These are phyloP conservation scores for Austroboletus niveus DNA, from an alignment of 1,284 basidiomycete genomes.

Conservation along the genomic window DNA sequence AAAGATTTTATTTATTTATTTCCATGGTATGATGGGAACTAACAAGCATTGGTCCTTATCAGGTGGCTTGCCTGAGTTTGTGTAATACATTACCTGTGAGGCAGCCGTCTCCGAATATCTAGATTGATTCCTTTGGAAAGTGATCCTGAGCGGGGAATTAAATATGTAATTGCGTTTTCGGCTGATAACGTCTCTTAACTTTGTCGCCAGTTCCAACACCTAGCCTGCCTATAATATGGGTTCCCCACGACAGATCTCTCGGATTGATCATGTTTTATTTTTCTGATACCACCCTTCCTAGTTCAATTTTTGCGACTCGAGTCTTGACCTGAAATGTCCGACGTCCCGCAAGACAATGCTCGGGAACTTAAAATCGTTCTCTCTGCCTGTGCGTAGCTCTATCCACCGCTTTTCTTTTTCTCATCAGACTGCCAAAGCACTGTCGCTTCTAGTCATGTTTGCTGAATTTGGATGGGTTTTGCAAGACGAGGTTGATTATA, in stretches of 20 bases:
- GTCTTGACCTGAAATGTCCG: neutral
- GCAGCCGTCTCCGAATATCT: neutral
- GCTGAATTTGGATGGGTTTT: slow-evolving; percentile 13
- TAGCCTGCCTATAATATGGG: neutral
- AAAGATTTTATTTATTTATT: no score
- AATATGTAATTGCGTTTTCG: neutral
- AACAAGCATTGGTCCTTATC: no score
- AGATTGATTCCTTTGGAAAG: neutral
- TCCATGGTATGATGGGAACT: no score
- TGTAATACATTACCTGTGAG: no score
- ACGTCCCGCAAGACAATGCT: neutral
- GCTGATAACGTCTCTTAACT: neutral
- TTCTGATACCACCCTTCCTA: neutral
- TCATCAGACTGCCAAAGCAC: neutral
- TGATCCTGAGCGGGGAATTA: neutral
- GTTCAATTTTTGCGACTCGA: neutral
- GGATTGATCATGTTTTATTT: no score
- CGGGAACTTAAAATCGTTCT: neutral
- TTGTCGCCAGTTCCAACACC: neutral
- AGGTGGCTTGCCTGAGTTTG: no score
- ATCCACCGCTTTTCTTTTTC: neutral
- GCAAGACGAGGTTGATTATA: slow-evolving; percentile 13
- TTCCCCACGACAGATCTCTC: neutral
- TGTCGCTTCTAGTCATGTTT: slow-evolving; percentile 15
- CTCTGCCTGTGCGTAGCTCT: neutral